A percentile compares a stretch with the other conserved stretches of the same genome.
Conservation (phyloP, 2,329 filamentous ascomycete species). For the Penicillium glabrum region DNA sequence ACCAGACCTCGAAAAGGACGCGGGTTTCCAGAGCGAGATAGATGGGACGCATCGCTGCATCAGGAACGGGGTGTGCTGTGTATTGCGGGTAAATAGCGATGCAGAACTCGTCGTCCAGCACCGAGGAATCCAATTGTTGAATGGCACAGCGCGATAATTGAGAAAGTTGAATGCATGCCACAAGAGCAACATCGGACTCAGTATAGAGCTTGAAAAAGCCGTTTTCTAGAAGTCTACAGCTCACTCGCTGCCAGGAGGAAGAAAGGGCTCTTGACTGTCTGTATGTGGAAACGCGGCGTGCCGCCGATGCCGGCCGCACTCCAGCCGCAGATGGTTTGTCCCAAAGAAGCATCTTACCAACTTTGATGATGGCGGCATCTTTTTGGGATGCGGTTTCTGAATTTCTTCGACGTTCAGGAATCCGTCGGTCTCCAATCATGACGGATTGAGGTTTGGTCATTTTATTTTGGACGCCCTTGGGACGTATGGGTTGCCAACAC, state of each 20-base stretch:
- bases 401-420: slow-evolving; percentile 45
- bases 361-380: slow-evolving; percentile 86
- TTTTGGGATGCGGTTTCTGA: slow-evolving; percentile 57
- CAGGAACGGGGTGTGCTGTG: slow-evolving; percentile 67
- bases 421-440: slow-evolving; percentile 43
- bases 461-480: slow-evolving; percentile 51
- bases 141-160: slow-evolving; percentile 87
- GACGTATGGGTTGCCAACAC: slow-evolving; percentile 53
- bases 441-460: slow-evolving; percentile 51
- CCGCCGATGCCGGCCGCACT: slow-evolving; percentile 31
- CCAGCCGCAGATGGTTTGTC: slow-evolving; percentile 65
- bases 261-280: slow-evolving; percentile 58
- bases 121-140: slow-evolving; percentile 84
- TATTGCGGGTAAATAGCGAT: slow-evolving; percentile 96
- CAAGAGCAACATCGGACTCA: slow-evolving; percentile 76
- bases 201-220: slow-evolving; percentile 89
- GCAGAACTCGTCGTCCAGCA: slow-evolving; percentile 89
- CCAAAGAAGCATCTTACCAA: slow-evolving; percentile 88
- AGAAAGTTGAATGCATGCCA: slow-evolving; percentile 82
- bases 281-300: slow-evolving; percentile 52
- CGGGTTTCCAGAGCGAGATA: slow-evolving; percentile 85
- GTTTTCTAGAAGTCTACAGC: slow-evolving; percentile 91
- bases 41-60: slow-evolving; percentile 80
- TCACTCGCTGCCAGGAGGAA: slow-evolving; percentile 81
- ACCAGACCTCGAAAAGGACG: slow-evolving; percentile 96